These are phyloP conservation scores for Coniochaeta sp. DNA, from an alignment of 2,329 filamentous ascomycete species.

Conservation along the genomic window DNA sequence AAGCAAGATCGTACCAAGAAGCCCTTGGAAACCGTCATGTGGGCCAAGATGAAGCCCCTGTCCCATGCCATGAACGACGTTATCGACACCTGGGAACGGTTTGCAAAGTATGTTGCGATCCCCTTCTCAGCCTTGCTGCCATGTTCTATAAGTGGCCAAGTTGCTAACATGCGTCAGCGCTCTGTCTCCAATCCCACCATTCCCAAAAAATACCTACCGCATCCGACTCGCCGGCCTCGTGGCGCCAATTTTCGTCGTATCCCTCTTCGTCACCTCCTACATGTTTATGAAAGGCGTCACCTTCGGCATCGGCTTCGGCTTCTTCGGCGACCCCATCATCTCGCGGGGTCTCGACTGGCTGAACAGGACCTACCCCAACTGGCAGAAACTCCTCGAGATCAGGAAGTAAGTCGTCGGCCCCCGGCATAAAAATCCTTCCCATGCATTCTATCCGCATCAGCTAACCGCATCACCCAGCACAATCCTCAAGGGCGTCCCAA, in stretches of 20 bases:
- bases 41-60: slow-evolving; percentile 64
- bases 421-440: slow-evolving; percentile 9
- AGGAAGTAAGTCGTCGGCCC: slow-evolving; percentile 6
- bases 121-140: slow-evolving; percentile 4
- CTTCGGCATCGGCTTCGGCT: slow-evolving; percentile 62
- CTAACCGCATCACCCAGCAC: slow-evolving; percentile 28
- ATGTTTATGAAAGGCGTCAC: slow-evolving; percentile 57
- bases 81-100: slow-evolving; percentile 42
- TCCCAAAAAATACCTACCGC: slow-evolving; percentile 44
- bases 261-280: slow-evolving; percentile 48
- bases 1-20: slow-evolving; percentile 65
- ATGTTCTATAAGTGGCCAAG: background rate
- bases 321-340: slow-evolving; percentile 75
- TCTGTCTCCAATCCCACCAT: slow-evolving; percentile 56
- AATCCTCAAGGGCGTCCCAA: slow-evolving; percentile 73
- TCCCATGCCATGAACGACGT: slow-evolving; percentile 52
- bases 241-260: slow-evolving; percentile 41
- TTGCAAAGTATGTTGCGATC: slow-evolving; percentile 34
- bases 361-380: slow-evolving; percentile 56
- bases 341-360: slow-evolving; percentile 49
- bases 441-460: background rate
- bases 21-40: slow-evolving; percentile 69
- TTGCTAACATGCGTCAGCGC: slow-evolving; percentile 29
- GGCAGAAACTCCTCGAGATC: slow-evolving; percentile 67
- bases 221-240: slow-evolving; percentile 47